phyloP scores from a whole-genome alignment of 805 yeast species.

The Monosporozyma aerobia region DNA sequence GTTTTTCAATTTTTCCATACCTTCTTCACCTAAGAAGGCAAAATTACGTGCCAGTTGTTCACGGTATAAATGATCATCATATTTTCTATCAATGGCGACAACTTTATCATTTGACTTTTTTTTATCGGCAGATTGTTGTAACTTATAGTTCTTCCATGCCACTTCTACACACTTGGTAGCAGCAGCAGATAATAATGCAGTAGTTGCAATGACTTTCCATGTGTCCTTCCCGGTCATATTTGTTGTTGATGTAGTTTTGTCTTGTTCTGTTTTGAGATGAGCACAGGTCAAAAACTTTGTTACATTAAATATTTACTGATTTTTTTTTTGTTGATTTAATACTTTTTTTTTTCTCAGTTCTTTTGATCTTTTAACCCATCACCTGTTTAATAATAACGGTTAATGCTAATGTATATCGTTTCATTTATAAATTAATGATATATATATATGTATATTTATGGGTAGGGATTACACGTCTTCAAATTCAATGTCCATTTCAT shows the following conservation, averaged over 20 bases:
- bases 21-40: conserved; percentile 83
- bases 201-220: conserved; percentile 27
- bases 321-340: background rate
- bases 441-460: background rate
- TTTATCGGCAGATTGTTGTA: conserved; percentile 1
- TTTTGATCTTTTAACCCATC: background rate
- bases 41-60: conserved; percentile 93
- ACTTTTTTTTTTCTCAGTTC: no score
- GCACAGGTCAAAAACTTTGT: background rate
- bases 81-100: conserved; percentile 9
- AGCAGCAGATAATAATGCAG: conserved; percentile 27
- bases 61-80: conserved; percentile 64
- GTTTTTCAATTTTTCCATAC: conserved; percentile 61
- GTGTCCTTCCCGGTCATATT: conserved; percentile 3
- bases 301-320: background rate
- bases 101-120: background rate
- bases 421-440: background rate
- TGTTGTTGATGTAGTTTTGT: background rate
- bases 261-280: background rate
- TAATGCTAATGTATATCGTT: background rate
- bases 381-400: background rate
- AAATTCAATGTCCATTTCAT: conserved; percentile 29
- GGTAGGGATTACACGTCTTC: conserved; percentile 22
- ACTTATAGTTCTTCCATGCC: conserved; percentile 18
- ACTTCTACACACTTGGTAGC: conserved; percentile 25